A percentile compares a stretch with the other conserved stretches of the same genome.
Evolutionary conservation across 2,329 filamentous ascomycete species (phyloP).

Genomic region (Fusarium succisae): DNA sequence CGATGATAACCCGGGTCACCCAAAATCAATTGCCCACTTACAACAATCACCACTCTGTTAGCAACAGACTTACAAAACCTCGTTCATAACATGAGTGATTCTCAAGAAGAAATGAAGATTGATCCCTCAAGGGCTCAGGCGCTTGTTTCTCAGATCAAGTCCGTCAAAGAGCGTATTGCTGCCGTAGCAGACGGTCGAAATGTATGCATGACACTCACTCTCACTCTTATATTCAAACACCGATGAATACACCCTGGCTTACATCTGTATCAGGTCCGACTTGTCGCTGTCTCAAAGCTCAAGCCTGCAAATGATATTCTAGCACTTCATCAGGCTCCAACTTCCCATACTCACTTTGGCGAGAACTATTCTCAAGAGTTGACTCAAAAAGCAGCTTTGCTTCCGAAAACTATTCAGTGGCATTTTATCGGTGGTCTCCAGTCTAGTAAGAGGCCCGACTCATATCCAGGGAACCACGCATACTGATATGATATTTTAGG

Average conservation of each 20-base stretch:
- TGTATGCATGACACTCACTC: constrained; percentile 52
- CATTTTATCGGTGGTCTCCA: constrained; percentile 97
- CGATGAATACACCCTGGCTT: constrained; percentile 17
- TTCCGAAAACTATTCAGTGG: constrained; percentile 84
- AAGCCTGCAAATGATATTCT: constrained; percentile 94
- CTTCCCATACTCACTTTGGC: constrained; percentile 81
- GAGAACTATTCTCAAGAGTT: constrained; percentile 97
- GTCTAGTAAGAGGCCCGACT: constrained; percentile 59
- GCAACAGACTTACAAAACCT: background rate
- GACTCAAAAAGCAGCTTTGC: constrained; percentile 80
- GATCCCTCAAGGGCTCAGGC: constrained; percentile 68
- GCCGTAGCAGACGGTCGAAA: constrained; percentile 62
- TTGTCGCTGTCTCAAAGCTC: constrained; percentile 95
- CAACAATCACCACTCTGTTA: constrained; percentile 24
- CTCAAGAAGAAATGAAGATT: constrained; percentile 65
- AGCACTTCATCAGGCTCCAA: constrained; percentile 73
- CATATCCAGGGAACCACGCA: background rate
- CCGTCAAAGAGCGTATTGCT: constrained; percentile 67
- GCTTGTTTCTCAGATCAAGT: constrained; percentile 69
- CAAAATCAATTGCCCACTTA: constrained; percentile 36
- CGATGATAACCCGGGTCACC: constrained; percentile 48
- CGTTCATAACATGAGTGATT: constrained; percentile 53
- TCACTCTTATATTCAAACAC: background rate
- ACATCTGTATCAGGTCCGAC: constrained; percentile 67
- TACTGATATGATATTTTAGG: constrained; percentile 57